Base-by-base conservation (phyloP, 805 yeast species). In the Wickerhamiella galacta region DNA sequence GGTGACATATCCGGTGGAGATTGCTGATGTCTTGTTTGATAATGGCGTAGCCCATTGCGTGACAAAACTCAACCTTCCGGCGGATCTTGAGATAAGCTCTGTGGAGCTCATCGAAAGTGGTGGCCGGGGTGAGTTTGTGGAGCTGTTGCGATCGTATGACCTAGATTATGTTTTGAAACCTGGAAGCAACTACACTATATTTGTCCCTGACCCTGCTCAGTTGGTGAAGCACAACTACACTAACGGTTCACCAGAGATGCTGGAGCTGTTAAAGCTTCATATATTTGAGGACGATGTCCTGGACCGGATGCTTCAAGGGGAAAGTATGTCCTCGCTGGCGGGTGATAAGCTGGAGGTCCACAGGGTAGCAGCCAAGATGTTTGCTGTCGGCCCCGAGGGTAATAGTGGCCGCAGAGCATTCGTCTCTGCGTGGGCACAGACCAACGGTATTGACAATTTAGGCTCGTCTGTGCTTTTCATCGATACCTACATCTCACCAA, bases 11-110 rank as follows among this genome's bases (percentile, higher is more conserved):
- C 29, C 25, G 8, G 32, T 39, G 3, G 48, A 44, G 20, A 40
- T 43, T n/a, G 31, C 69, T 1, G 95, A 85, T 48, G 65, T 80
- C 5, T 48, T 85, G 10, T 85, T 79, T 49, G 72, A 69, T 40
- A 76, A 78, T 49, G 96, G 96, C 1, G 93, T 85, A 0, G 69
- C 78, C 1, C 94, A 81, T 49, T 72, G 85, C 1, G 57, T 78
- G 9, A 57, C 64, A 23, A 52, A 63, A 4, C 58, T 79, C 1
- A 41, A 68, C 3, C 54, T 79, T 11, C 93, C 95, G 0, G 50
- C 56, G 0, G 52, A 57, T 16, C 51, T 85, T 20, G 50, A 60
- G 5, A 65, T 85, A 3, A 46, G 72, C 0, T 51, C 75, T 8
- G 30, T 38, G 3, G 75, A 81, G 34, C 59, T 85, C 33, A 55